Percentiles rank a stretch among this genome's conserved stretches.
These are phyloP conservation scores for Nematocida displodere DNA, from an alignment of 371 early-diverging fungal species.

Conservation along the genomic window DNA sequence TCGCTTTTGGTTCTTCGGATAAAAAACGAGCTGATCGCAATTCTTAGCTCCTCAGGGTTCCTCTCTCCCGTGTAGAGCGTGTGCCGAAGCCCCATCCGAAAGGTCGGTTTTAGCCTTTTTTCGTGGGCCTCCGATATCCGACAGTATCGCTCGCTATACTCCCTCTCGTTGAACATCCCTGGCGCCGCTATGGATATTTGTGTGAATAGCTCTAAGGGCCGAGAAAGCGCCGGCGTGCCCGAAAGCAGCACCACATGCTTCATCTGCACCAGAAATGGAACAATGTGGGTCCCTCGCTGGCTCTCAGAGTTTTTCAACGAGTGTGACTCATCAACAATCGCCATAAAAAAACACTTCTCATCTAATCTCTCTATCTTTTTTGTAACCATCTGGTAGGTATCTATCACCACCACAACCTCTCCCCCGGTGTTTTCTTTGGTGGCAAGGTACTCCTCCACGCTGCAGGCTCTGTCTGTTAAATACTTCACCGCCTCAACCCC, in stretches of 20 bases:
- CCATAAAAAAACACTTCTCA: constrained; percentile 47
- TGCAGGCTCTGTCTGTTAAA: constrained; percentile 59
- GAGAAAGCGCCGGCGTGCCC: constrained; percentile 68
- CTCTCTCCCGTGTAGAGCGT: constrained; percentile 63
- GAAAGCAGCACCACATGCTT: constrained; percentile 64
- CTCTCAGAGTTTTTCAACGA: constrained; percentile 66
- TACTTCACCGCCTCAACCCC: constrained; percentile 65
- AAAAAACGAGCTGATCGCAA: constrained; percentile 66
- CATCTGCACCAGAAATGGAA: constrained; percentile 66
- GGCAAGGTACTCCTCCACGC: constrained; percentile 38
- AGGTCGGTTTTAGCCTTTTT: neutral
- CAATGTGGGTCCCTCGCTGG: constrained; percentile 65
- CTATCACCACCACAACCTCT: constrained; percentile 46
- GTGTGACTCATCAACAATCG: constrained; percentile 67
- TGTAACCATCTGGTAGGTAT: constrained; percentile 57
- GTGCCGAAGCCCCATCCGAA: neutral
- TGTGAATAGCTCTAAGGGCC: constrained; percentile 69
- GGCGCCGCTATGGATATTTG: constrained; percentile 66
- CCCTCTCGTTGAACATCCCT: constrained; percentile 60
- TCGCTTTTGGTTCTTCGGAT: constrained; percentile 68
- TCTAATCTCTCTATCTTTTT: constrained; percentile 12
- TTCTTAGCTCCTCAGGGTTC: constrained; percentile 68
- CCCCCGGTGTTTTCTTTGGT: constrained; percentile 27
- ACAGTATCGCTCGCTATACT: constrained; percentile 69
- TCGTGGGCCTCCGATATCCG: constrained; percentile 56